Base-by-base conservation (phyloP, 805 yeast genomes). In the Metschnikowia continentalis region DNA sequence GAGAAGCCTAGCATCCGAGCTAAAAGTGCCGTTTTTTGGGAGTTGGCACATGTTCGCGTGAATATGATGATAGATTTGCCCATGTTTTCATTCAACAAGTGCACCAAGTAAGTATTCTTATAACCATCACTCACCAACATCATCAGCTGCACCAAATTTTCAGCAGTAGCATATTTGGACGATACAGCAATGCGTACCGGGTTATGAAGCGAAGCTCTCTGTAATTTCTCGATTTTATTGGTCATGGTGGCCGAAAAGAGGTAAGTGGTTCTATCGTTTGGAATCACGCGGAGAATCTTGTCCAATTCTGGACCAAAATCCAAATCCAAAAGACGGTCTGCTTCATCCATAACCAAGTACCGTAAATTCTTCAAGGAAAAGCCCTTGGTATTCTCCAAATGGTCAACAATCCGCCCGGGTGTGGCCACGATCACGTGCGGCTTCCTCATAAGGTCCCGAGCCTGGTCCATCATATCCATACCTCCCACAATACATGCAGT, bases 381-480 rank as follows among this genome's bases (percentile, higher is more conserved):
- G 2, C 97, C 97, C 66, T 88, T 88, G 17, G 97, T 92, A 59
- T 88, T 82, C 62, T 91, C 96, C 63, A 92, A 73, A 74, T 92
- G 99, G 68, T 92, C 99, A 81, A 92, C 83, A 53, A 91, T 74
- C 67, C 96, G 77, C 47, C 96, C 96, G 0, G 99, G 98, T 0
- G 99, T 94, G 19, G 98, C 98, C 54, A 92, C 96, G 50, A 92
- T 80, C 42, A 92, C 80, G 64, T 92, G 99, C 3, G 99, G 99
- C 61, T 89, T 90, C 59, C 94, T 81, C 86, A 89, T 87, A 61
- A 92, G 76, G 56, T 94, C 97, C 54, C 96, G 79, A 0, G 97
- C 94, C 70, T 92, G 99, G 59, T 90, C 96, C 94, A 94, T 90
- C 88, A 88, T 87, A 65, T 90, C 96, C 92, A 94, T 91, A 54